phyloP scores from a whole-genome alignment of 2,329 filamentous ascomycete genomes.

The Scytalidium sp. region DNA sequence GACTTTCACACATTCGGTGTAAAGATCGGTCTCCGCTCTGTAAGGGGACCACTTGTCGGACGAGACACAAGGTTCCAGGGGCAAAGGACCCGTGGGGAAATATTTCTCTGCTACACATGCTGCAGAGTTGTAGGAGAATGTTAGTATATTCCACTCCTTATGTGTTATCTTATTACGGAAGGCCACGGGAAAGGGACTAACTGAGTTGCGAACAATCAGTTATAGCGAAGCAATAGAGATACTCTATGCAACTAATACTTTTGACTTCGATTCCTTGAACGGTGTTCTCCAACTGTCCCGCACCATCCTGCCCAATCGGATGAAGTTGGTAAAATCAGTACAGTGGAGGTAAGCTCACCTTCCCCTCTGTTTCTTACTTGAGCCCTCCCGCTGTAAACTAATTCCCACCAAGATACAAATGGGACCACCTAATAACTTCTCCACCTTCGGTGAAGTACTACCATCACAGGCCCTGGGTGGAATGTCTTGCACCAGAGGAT shows the following conservation, averaged over 20 bases:
- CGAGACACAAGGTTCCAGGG: slow-evolving; percentile 5
- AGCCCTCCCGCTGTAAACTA: too few species aligned
- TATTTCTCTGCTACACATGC: slow-evolving; percentile 5
- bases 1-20: slow-evolving; percentile 9
- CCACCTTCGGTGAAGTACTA: neutral
- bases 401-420: neutral
- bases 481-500: neutral
- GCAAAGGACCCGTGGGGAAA: slow-evolving; percentile 8
- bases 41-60: neutral
- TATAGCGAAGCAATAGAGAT: slow-evolving; percentile 14
- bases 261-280: slow-evolving; percentile 9
- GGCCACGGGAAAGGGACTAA: too few species aligned
- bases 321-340: slow-evolving; percentile 6
- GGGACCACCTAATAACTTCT: neutral
- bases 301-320: slow-evolving; percentile 10
- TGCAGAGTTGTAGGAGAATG: slow-evolving; percentile 12
- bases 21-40: neutral
- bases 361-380: neutral
- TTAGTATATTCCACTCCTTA: slow-evolving; percentile 7
- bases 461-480: neutral
- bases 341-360: slow-evolving; percentile 7
- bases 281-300: slow-evolving; percentile 11
- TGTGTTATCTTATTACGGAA: neutral
- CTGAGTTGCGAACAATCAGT: slow-evolving; percentile 5
- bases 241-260: slow-evolving; percentile 10